Conservation (phyloP, 2,329 filamentous ascomycete species). For the Penicillium sp. region DNA sequence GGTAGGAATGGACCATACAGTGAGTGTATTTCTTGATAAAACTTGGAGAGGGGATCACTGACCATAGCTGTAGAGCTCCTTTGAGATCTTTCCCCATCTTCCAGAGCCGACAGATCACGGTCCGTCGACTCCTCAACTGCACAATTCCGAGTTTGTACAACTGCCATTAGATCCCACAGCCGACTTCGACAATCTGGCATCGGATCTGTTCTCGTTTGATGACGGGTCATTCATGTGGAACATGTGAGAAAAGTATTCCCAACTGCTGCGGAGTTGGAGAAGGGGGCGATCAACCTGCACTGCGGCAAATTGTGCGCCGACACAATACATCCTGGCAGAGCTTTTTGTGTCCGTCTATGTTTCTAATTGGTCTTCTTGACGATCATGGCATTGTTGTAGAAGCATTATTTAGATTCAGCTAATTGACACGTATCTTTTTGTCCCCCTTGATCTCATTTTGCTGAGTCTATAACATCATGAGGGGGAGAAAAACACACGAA, state of each 20-base stretch:
- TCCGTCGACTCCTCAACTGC: conserved; percentile 3
- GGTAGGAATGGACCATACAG: conserved; percentile 3
- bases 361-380: too few species aligned
- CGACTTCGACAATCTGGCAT: conserved; percentile 16
- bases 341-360: too few species aligned
- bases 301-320: too few species aligned
- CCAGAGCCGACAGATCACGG: background rate
- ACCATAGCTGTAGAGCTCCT: background rate
- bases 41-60: too few species aligned
- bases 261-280: background rate
- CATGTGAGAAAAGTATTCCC: conserved; percentile 3
- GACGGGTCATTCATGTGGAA: conserved; percentile 14
- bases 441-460: too few species aligned
- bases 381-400: too few species aligned
- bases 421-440: too few species aligned
- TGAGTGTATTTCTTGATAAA: background rate
- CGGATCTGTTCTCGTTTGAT: conserved; percentile 17
- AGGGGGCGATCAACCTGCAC: background rate
- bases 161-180: conserved; percentile 9
- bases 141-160: conserved; percentile 4
- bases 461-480: background rate
- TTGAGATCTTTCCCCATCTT: background rate
- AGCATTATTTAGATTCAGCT: too few species aligned
- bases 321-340: conserved; percentile 19
- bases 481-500: conserved; percentile 16